Evolutionary conservation across 2,329 filamentous ascomycete species (phyloP), one percentile per base, ranked within the genome.

Genomic region (Cercospora brassicicola): DNA sequence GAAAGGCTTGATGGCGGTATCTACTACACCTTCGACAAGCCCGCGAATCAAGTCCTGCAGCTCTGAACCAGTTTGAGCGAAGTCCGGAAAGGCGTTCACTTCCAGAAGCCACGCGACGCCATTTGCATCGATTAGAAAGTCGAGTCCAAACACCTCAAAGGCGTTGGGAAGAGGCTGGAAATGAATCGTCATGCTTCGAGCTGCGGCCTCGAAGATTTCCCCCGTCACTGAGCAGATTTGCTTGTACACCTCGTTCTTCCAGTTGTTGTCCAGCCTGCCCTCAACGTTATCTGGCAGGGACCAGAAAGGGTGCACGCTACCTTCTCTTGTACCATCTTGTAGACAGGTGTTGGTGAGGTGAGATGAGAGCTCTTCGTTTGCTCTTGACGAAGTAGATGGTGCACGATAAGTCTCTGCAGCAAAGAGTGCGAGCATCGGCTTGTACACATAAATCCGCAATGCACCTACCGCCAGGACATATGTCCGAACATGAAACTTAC

Each of bases 321-420:
- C 89, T 71, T 88, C 86, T 68, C 87, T 75, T 67, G 85, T 66
- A 59, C 75, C 82, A 23, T 77, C 76, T 78, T 98, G 95, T 1
- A 97, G 87, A 78, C 95, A 99, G 2, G 95, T 98, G 79, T 99
- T 99, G 55, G 95, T 99, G 2, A 99, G 85, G 77, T 97, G 95
- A 0, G 89, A 85, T 60, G 88, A 88, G 5, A 97, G 86, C 72
- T 90, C 85, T 6, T 81, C 81, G 65, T 79, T 78, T 9, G 78
- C 74, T 4, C 75, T 65, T 2, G 75, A 74, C 9, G 73, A 64
- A 6, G 76, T 72, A 80, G 85, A 86, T 0, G 94, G 94, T 0
- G 90, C 78, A 0, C 80, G 76, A 80, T 98, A 99, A 0, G 88
- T 79, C 69, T 87, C 87, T 9, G 88, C 89, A 0, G 95, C 93